These are phyloP conservation scores for Colletotrichum higginsianum DNA, from an alignment of 2,329 filamentous ascomycete genomes.

Conservation along the genomic window DNA sequence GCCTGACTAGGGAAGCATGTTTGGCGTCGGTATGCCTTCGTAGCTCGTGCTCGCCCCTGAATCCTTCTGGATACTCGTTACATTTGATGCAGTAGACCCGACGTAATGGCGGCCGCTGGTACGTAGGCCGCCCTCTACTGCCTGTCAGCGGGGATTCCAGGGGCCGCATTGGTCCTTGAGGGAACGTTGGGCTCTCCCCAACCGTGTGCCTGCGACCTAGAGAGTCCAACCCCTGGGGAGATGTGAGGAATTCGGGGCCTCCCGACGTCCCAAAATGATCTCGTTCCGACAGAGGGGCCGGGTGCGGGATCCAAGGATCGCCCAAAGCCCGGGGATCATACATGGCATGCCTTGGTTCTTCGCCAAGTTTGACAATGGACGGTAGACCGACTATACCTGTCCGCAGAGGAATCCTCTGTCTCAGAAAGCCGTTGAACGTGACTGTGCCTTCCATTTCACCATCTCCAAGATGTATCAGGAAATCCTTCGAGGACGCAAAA, in stretches of 20 bases:
- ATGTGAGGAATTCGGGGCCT: constrained; percentile 49
- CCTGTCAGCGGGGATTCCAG: constrained; percentile 60
- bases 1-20: constrained; percentile 68
- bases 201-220: constrained; percentile 61
- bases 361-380: constrained; percentile 50
- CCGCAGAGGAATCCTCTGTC: constrained; percentile 39
- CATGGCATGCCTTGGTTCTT: constrained; percentile 55
- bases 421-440: constrained; percentile 37
- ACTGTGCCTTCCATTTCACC: constrained; percentile 55
- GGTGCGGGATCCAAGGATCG: constrained; percentile 54
- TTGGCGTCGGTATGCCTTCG: constrained; percentile 76
- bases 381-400: constrained; percentile 51
- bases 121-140: constrained; percentile 59
- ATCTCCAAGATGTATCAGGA: constrained; percentile 64
- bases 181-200: constrained; percentile 61
- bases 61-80: constrained; percentile 86
- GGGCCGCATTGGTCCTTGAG: constrained; percentile 55
- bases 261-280: constrained; percentile 48
- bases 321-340: constrained; percentile 56
- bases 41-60: constrained; percentile 91
- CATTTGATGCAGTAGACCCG: constrained; percentile 85
- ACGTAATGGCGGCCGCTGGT: constrained; percentile 72
- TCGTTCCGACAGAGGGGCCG: constrained; percentile 46
- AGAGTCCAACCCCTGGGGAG: constrained; percentile 51
- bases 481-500: constrained; percentile 64